phyloP scores from a whole-genome alignment of 2,329 filamentous ascomycete genomes.

The Phoma sp. region DNA sequence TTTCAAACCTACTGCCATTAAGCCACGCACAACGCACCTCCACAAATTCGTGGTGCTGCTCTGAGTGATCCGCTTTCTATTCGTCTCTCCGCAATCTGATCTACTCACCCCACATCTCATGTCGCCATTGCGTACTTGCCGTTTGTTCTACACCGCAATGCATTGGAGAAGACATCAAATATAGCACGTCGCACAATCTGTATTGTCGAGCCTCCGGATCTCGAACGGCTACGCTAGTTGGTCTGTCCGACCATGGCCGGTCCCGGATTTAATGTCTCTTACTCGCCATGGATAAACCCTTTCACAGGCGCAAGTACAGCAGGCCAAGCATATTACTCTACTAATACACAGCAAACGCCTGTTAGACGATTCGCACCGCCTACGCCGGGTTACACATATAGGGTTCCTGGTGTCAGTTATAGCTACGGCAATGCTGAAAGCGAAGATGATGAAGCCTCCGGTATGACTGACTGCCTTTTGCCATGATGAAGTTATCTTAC shows the following conservation, averaged over 20 bases:
- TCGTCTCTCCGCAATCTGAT: slow-evolving; percentile 44
- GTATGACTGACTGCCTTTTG: slow-evolving; percentile 4
- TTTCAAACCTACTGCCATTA: slow-evolving; percentile 30
- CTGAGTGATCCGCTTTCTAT: slow-evolving; percentile 36
- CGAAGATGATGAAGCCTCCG: slow-evolving; percentile 21
- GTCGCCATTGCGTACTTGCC: slow-evolving; percentile 39
- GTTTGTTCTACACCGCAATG: slow-evolving; percentile 41
- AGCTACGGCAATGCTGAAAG: slow-evolving; percentile 20
- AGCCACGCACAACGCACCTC: slow-evolving; percentile 38
- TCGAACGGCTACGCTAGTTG: slow-evolving; percentile 23
- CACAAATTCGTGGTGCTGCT: slow-evolving; percentile 33
- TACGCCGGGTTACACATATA: slow-evolving; percentile 23
- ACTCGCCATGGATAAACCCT: slow-evolving; percentile 44
- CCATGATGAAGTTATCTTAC: not conserved
- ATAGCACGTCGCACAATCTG: slow-evolving; percentile 42
- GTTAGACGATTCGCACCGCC: slow-evolving; percentile 34
- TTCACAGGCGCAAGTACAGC: slow-evolving; percentile 26
- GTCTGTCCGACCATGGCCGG: slow-evolving; percentile 37
- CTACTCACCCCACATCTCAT: slow-evolving; percentile 44
- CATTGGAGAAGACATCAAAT: slow-evolving; percentile 33
- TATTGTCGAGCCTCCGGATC: slow-evolving; percentile 31
- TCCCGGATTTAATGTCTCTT: slow-evolving; percentile 35
- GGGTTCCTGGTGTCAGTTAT: not conserved
- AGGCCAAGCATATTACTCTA: slow-evolving; percentile 13
- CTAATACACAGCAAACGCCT: slow-evolving; percentile 20